Base-by-base conservation (phyloP, 129 eudicot genomes). In the Artemisia annua region DNA sequence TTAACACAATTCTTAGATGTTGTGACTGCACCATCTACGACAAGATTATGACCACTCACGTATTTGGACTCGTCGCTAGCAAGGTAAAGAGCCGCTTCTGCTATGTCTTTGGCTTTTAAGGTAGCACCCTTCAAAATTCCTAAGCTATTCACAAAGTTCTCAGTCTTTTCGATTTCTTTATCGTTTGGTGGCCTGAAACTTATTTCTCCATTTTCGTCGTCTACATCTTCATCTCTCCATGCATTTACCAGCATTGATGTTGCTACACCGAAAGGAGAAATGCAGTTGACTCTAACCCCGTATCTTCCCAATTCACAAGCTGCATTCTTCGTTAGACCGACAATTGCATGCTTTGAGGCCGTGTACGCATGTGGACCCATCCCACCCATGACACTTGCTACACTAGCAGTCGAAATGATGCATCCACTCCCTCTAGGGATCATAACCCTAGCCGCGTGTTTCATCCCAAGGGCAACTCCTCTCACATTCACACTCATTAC, bases 261-360 rank as follows among this genome's bases (percentile, higher is more conserved):
- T 3, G 92, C 97, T 51, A 90, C 96, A 28, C 97, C 97, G 8
- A 82, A 93, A 9, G 98, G 98, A 2, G 97, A 93, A 22, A 93
- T 87, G 67, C 97, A 87, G n/a, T 93, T 93, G 9, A 93, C 98
- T 72, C 95, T 55, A 1, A 93, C 86, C 58, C 98, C 98, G 12
- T 84, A 70, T 59, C 72, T 54, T 5, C 98, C 98, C 70, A 93
- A 59, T 67, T 90, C 98, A 58, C 90, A 87, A 0, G 97, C 95
- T n/a, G 83, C 78, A 50, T 93, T 93, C 76, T 90, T 87, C 4
- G 96, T 87, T 18, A 93, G 82, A 61, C 98, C 98, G 0, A 93
- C 85, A 17, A 90, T 78, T 3, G 97, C 98, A 16, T 93, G 98
- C 64, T 93, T 90, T 1, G 98, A 89, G 7, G 96, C 90, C 9